Percentiles rank a stretch among this genome's conserved stretches.
These are phyloP conservation scores for Caloboletus inedulis DNA, from an alignment of 1,284 basidiomycete genomes.

Conservation along the genomic window DNA sequence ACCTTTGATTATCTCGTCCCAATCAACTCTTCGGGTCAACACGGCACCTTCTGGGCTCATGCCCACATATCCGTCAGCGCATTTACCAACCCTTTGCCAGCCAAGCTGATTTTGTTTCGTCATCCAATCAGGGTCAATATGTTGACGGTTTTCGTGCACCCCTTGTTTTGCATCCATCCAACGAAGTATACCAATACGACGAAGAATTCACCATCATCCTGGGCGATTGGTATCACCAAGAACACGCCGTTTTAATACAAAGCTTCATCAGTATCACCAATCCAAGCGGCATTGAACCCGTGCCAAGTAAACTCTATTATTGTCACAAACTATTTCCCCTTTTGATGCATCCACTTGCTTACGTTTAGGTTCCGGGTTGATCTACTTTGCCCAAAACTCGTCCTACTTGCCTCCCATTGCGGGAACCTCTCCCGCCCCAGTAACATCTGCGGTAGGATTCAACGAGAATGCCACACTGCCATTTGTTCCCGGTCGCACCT, in stretches of 20 bases:
- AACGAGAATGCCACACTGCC: conserved; percentile 86
- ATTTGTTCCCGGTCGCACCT: conserved; percentile 80
- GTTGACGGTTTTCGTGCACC: conserved; percentile 83
- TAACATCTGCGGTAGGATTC: conserved; percentile 64
- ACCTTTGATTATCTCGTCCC: conserved; percentile 80
- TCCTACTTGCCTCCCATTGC: conserved; percentile 63
- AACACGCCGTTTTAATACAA: conserved; percentile 63
- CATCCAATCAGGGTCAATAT: conserved; percentile 68
- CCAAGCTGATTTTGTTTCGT: not conserved
- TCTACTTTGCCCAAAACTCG: conserved; percentile 81
- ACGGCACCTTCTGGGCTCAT: conserved; percentile 91
- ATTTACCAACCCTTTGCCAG: not conserved
- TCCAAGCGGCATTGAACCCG: conserved; percentile 83
- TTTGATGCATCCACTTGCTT: not conserved
- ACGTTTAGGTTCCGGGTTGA: conserved; percentile 69
- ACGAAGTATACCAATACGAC: conserved; percentile 74
- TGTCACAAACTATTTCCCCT: not conserved
- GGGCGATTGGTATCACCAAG: conserved; percentile 82
- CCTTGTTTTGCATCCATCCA: conserved; percentile 66
- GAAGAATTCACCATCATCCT: conserved; percentile 88
- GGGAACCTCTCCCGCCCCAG: conserved; percentile 44
- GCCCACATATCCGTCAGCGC: conserved; percentile 55
- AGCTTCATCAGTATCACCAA: conserved; percentile 76
- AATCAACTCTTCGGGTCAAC: conserved; percentile 67
- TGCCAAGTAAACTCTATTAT: conserved; percentile 55